Base-by-base conservation (phyloP, 768 basidiomycete species). In the Kwoniella europaea region DNA sequence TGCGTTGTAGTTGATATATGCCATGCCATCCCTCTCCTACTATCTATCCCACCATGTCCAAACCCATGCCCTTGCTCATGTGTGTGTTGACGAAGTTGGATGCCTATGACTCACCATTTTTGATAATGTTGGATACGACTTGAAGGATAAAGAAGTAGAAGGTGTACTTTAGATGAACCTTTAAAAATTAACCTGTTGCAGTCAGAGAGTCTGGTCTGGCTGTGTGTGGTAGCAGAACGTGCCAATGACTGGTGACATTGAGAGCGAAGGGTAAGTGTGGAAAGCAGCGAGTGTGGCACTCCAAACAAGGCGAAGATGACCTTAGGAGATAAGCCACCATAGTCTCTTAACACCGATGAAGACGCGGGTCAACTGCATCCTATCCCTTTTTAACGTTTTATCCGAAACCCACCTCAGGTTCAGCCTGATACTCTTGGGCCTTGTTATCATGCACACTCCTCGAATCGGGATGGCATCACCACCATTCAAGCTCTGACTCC, bases 91-190 rank as follows among this genome's bases (percentile, higher is more conserved):
- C 10, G 22, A 29, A 20, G 58, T 43, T 35, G 29, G n/a, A 54
- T 20, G 4, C 24, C 5, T 22, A 29, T 20, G 10, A 66, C 65
- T 66, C 53, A 66, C 65, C 65, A 66, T 66, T 66, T 61, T 63
- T 63, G 62, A 58, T 63, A 35, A 53, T 50, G 29, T 63, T 50
- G 24, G 42, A 18, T 56, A 42, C 43, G 35, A 68, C 67, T 68
- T 69, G 68, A 69, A 46, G 68, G 68, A 41, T 69, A 52, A 69
- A 56, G 62, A 58, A 63, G 61, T 16, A 53, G 52, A 62, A 68
- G 24, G 22, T 20, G 18, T 22, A 7, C 1, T 61, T 18, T 5
- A 22, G n/a, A 67, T 13, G 24, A 24, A 55, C 24, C 44, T 65
- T 13, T 53, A 55, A 65, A 50, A 65, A 41, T 42, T 7, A 35